Base-by-base conservation (phyloP, 371 early-diverging fungal species). In the Rhizopus arrhizus region DNA sequence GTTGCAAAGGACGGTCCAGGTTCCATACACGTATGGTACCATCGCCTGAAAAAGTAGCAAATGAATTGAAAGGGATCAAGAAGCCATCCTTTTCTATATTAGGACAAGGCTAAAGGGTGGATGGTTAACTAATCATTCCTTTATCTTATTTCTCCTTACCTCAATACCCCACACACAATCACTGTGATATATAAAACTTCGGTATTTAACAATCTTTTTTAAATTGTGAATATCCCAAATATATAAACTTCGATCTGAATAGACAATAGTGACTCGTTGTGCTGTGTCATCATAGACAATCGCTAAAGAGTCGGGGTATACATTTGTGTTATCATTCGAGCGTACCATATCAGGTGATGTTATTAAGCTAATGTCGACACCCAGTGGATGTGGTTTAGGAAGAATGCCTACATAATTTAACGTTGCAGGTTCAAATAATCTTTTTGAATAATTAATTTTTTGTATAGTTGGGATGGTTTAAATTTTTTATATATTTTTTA, bases 121-220 rank as follows among this genome's bases (percentile, higher is more conserved):
- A 22, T 22, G 22, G 2, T 22, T 22, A 22, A 2, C 22, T 22
- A 0, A 22, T 22, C 22, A 22, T 22, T 22, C 22, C 22, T 22
- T 22, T 22, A 22, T 22, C 22, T 22, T 22, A 22, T 22, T 22
- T 22, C 22, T 22, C 2, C 22, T 22, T 22, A 22, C 22, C 22
- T 94, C 91, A 15, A 87, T 86, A n/a, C 91, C 92, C 94, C 94
- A 94, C 3, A 94, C 84, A 68, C 91, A 89, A 59, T 90, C 93
- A 43, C 87, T 86, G 53, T 94, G 94, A 55, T 72, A 85, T 11
- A 90, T 62, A 55, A 89, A 88, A 58, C 86, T 90, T 49, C 87
- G 63, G 35, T 82, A 84, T 38, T 88, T 83, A 15, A 77, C 81
- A n/a, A 87, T 78, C 58, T 85, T 81, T 45, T 80, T 77, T 29